Base-by-base conservation (phyloP, 2,329 filamentous ascomycete species). In the Calonectria pauciramosa region DNA sequence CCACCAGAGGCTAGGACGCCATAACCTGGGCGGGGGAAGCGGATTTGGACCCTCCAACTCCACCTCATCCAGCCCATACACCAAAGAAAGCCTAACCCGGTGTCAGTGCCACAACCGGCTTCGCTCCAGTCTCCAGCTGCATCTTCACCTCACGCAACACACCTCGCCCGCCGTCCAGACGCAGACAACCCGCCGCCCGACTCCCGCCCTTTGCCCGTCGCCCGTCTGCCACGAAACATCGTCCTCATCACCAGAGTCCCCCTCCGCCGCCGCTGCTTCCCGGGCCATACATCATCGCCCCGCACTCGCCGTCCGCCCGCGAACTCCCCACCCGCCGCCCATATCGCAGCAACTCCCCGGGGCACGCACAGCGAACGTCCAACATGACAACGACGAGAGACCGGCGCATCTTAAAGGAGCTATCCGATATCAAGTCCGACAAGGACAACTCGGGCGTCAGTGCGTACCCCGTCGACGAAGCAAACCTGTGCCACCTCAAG, bases 401-500 rank as follows among this genome's bases (percentile, higher is more conserved):
- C 72, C 89, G 92, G 66, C 90, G 93, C 66, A 90, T 97, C 68
- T 87, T 91, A 77, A 96, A 96, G 86, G 95, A 97, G 89, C 89
- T 97, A 71, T 86, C 87, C 75, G 95, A 96, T 82, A 95, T 97
- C 78, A 86, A 92, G 65, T 88, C 89, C 75, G 97, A 99, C 89
- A 86, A 83, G 75, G 89, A 91, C 71, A 91, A 91, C 75, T 97
- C 95, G 26, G 93, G 95, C 75, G 95, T 99, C 81, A 89, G 89
- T 36, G 95, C 94, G 18, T 88, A 92, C 68, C 90, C 93, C 1
- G 86, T 92, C 72, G 90, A 91, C 75, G 91, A 91, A 60, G 90
- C 92, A 76, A 94, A 96, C 85, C 87, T 99, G 71, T 95, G 93
- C 72, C 94, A 96, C 82, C 92, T 99, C 76, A 93, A 93, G 79